Evolutionary conservation across 2,329 filamentous ascomycete species (phyloP).

Genomic region (Microdochium trichocladiopsis): DNA sequence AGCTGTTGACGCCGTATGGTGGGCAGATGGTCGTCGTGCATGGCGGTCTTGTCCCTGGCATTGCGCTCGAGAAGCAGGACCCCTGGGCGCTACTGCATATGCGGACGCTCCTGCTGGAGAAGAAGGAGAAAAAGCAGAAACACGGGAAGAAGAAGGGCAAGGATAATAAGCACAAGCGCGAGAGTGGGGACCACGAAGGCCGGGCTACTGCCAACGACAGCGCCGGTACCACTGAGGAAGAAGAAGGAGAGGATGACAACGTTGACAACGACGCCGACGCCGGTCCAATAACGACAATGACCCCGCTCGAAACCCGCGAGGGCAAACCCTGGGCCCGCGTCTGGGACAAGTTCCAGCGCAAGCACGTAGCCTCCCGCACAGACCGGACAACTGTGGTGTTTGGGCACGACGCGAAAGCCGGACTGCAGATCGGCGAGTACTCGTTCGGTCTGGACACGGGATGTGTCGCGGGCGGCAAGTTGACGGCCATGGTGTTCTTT

Average conservation of each 20-base stretch:
- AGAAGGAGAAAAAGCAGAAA: conserved; percentile 10
- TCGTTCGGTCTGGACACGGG: conserved; percentile 81
- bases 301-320: conserved; percentile 33
- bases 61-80: conserved; percentile 63
- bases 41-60: conserved; percentile 73
- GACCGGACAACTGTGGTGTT: conserved; percentile 67
- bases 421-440: conserved; percentile 55
- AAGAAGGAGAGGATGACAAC: conserved; percentile 5
- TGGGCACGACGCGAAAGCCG: conserved; percentile 74
- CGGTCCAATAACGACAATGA: conserved; percentile 5
- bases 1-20: conserved; percentile 11
- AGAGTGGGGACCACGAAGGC: not conserved
- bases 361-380: conserved; percentile 10
- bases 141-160: conserved; percentile 10
- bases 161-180: conserved; percentile 2
- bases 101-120: conserved; percentile 54
- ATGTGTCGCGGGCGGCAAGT: conserved; percentile 66
- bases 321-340: conserved; percentile 62
- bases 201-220: not conserved
- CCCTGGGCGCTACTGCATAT: conserved; percentile 87
- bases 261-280: not conserved
- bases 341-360: conserved; percentile 47
- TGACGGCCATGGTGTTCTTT: conserved; percentile 71
- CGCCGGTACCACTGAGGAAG: not conserved
- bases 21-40: conserved; percentile 72